phyloP scores from a whole-genome alignment of 331 rosid genomes.

The Telfairia occidentalis region DNA sequence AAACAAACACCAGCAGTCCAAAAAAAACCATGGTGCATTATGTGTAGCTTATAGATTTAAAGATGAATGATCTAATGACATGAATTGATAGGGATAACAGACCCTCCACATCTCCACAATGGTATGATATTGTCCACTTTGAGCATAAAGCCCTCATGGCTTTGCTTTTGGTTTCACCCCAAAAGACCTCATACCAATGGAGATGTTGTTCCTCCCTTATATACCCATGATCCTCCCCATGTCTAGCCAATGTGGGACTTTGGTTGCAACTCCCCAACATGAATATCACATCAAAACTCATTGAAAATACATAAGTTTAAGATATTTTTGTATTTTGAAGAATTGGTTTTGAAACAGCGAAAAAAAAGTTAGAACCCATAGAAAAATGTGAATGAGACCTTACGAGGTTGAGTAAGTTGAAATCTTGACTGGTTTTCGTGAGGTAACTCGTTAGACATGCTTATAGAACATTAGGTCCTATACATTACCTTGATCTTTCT shows the following conservation, averaged over 20 bases:
- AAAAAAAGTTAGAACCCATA: neutral
- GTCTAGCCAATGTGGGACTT: too few species aligned
- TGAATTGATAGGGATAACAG: too few species aligned
- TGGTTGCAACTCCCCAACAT: too few species aligned
- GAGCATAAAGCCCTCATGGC: too few species aligned
- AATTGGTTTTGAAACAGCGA: neutral
- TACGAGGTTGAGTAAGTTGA: neutral
- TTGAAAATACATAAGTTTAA: neutral
- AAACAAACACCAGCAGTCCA: too few species aligned
- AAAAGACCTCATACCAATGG: too few species aligned
- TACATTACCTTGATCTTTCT: slow-evolving; percentile 87
- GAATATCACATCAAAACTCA: neutral
- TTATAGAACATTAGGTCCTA: neutral
- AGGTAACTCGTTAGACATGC: neutral
- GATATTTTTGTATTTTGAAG: neutral
- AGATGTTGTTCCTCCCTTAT: too few species aligned
- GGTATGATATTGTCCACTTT: too few species aligned
- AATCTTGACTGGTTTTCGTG: neutral
- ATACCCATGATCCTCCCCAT: too few species aligned
- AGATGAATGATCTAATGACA: neutral
- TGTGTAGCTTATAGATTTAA: neutral
- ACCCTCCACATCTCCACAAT: too few species aligned
- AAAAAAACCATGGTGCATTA: neutral
- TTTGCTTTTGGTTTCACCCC: too few species aligned
- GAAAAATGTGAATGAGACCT: neutral